Evolutionary conservation across 371 early-diverging fungal genomes (phyloP), one percentile per base, ranked within the genome.

Genomic region (Mucor piriformis): DNA sequence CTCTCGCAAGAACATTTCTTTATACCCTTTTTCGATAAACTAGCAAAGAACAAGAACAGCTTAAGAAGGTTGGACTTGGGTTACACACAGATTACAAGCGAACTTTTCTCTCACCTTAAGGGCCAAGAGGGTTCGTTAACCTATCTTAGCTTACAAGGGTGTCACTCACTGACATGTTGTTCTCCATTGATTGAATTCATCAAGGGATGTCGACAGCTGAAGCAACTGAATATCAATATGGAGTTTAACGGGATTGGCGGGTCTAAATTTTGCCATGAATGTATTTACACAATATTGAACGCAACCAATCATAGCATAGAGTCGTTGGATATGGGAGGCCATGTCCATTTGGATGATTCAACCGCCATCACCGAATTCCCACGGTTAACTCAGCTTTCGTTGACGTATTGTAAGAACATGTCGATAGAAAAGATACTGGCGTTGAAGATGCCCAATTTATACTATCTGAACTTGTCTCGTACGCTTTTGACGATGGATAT

Each of bases 261-360:
- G 3, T 51, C 60, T n/a, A 58, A 62, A 37, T 71, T 74, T 29
- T 74, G 75, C 40, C 33, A 23, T 24, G 44, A 52, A 3, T 74
- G 75, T 40, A 56, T 74, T 3, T 16, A 16, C 7, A 25, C 21
- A 6, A 25, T 67, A 24, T 20, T 67, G 18, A 51, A 38, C 29
- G 10, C 54, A 18, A 32, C 25, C 24, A 43, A 23, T 29, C n/a
- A 37, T 27, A 6, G 32, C 1, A 23, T 69, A 10, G 50, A 63
- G 3, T 51, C 59, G 8, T 46, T 75, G 23, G 67, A 75, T 44
- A 57, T 75, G 43, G 71, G 74, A 12, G 74, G 74, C 15, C 74
- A 71, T 23, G 56, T 34, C 1, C 42, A 65, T 10, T 32, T 74
- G 32, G 64, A 65, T 24, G 66, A 70, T 44, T 11, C n/a, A 6